Conservation (phyloP, 1,284 basidiomycete species). For the Heterobasidion parviporum region DNA sequence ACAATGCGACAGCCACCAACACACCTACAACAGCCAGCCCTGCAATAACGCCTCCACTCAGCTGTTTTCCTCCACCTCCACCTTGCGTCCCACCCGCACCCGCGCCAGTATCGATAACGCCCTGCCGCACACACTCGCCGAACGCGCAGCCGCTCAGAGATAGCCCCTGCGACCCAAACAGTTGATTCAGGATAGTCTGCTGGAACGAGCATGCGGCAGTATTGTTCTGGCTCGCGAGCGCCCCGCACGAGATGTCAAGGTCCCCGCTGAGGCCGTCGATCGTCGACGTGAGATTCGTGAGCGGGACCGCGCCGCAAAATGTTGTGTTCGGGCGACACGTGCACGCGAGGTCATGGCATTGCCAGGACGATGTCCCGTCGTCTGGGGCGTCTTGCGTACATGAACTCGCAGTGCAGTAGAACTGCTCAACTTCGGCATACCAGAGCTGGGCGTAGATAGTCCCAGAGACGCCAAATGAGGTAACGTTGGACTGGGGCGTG, state of each 20-base stretch:
- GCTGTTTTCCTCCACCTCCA: conserved; percentile 24
- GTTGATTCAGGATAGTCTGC: conserved; percentile 49
- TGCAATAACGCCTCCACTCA: conserved; percentile 79
- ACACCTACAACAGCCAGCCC: conserved; percentile 77
- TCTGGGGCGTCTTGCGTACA: conserved; percentile 52
- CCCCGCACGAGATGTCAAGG: conserved; percentile 61
- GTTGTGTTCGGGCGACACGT: conserved; percentile 58
- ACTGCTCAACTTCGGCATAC: conserved; percentile 80
- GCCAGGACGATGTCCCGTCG: conserved; percentile 43
- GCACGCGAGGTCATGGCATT: conserved; percentile 66
- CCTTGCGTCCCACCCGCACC: conserved; percentile 20
- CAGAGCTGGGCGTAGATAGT: conserved; percentile 69
- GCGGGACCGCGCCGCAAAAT: conserved; percentile 60
- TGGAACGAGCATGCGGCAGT: conserved; percentile 68
- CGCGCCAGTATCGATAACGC: conserved; percentile 51
- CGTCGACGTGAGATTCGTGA: conserved; percentile 42
- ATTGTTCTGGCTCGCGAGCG: conserved; percentile 33
- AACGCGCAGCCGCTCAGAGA: conserved; percentile 63
- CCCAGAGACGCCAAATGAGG: conserved; percentile 49
- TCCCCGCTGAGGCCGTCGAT: conserved; percentile 54
- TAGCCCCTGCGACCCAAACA: conserved; percentile 74
- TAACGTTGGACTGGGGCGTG: conserved; percentile 59
- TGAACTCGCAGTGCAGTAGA: conserved; percentile 66
- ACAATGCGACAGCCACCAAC: conserved; percentile 50
- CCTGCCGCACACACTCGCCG: conserved; percentile 82